Percentiles rank a stretch among this genome's conserved stretches.
Evolutionary conservation across 169 alveolate genomes (phyloP).

Genomic region (Eimeria falciformis): DNA sequence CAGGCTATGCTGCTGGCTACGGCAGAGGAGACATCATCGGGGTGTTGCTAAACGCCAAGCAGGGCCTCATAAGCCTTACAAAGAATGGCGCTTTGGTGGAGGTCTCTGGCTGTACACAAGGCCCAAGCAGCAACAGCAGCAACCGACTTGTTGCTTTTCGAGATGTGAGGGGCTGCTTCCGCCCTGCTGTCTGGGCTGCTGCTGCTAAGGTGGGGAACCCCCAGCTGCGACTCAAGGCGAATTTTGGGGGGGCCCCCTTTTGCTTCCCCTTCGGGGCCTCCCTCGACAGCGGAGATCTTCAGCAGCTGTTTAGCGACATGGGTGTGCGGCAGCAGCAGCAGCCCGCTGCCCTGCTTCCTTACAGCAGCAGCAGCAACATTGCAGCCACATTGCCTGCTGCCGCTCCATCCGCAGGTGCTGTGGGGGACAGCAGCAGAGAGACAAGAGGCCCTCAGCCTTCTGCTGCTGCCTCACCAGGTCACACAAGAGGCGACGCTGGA

Average conservation of each 20-base stretch:
- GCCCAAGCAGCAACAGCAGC: slow-evolving; percentile 30
- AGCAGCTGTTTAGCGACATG: slow-evolving; percentile 65
- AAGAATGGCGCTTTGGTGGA: slow-evolving; percentile 77
- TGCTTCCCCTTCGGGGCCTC: slow-evolving; percentile 60
- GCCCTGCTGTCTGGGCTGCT: slow-evolving; percentile 78
- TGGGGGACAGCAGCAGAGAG: not conserved
- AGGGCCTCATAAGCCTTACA: slow-evolving; percentile 69
- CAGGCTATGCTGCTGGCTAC: slow-evolving; percentile 74
- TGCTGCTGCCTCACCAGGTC: not conserved
- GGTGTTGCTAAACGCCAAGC: slow-evolving; percentile 69
- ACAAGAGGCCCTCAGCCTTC: not conserved
- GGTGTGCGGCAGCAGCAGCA: slow-evolving; percentile 28
- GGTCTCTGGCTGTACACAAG: slow-evolving; percentile 15
- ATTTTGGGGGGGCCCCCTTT: slow-evolving; percentile 79
- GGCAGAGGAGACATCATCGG: slow-evolving; percentile 80
- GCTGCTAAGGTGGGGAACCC: not conserved
- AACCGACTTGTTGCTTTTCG: slow-evolving; percentile 16
- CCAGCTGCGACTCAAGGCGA: slow-evolving; percentile 67
- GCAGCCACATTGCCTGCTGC: slow-evolving; percentile 1
- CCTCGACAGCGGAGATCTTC: slow-evolving; percentile 47
- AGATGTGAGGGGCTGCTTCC: slow-evolving; percentile 72
- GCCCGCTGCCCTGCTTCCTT: not conserved
- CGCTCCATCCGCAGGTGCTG: not conserved
- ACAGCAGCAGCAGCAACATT: not conserved
- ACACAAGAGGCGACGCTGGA: not conserved